Conservation (phyloP, 768 basidiomycete genomes). For the Rhizopogon roseolus region DNA sequence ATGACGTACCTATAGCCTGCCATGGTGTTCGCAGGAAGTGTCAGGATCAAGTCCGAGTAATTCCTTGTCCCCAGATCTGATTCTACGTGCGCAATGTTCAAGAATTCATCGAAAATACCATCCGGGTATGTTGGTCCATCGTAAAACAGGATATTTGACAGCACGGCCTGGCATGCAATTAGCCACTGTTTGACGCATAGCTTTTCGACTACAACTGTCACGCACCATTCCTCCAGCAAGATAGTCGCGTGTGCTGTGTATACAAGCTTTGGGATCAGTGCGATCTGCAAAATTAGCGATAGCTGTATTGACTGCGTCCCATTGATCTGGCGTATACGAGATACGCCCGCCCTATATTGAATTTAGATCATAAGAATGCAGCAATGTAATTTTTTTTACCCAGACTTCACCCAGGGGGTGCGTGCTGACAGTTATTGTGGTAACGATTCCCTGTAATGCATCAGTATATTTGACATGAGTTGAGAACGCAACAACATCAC, state of each 20-base stretch:
- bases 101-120: constrained; percentile 27
- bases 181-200: background rate
- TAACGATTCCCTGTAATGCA: constrained; percentile 47
- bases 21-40: constrained; percentile 12
- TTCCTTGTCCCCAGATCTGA: constrained; percentile 14
- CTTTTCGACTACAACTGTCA: background rate
- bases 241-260: constrained; percentile 35
- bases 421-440: constrained; percentile 47
- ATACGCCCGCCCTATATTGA: constrained; percentile 46
- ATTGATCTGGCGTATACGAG: constrained; percentile 14
- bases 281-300: constrained; percentile 20
- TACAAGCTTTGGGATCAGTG: constrained; percentile 20
- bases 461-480: constrained; percentile 29
- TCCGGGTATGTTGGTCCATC: constrained; percentile 35
- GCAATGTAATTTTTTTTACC: constrained; percentile 31
- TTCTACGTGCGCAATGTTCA: constrained; percentile 8
- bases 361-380: constrained; percentile 19
- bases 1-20: background rate
- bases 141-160: constrained; percentile 47
- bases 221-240: constrained; percentile 28
- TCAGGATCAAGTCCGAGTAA: constrained; percentile 18
- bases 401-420: constrained; percentile 52
- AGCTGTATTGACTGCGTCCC: constrained; percentile 17
- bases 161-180: constrained; percentile 7
- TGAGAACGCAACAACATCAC: constrained; percentile 2